Base-by-base conservation (phyloP, 345 rosid genomes). In the Odontarrhena argentea region DNA sequence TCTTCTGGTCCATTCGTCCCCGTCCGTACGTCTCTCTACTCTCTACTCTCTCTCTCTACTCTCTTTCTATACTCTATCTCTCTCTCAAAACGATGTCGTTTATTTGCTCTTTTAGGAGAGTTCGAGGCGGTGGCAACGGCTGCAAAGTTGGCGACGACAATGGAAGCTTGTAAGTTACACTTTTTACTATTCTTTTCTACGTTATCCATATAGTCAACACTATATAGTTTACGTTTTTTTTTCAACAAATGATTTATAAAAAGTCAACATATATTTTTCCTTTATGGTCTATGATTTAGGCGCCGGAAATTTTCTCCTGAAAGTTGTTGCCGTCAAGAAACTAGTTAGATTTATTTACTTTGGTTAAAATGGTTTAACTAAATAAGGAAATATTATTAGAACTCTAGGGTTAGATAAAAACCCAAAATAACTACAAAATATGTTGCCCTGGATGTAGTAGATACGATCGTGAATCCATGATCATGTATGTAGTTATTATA, bases 1-100 rank as follows among this genome's bases (percentile, higher is more conserved):
- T 94, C 79, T 94, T 94, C 87, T 94, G 99, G 99, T 90, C 99
- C 73, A 94, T 94, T 68, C 99, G 99, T 78, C 97, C 99, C 69
- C 96, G 99, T 75, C 96, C 88, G 99, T 94, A 87, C 69, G 68
- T 43, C 10, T 44, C 69, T 63, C 37, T 49, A 18, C 42, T 50
- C 54, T 18, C 47, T 38, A 28, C 15, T 52, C n/a, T n/a, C 14
- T 13, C 45, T 66, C 42, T 25, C 47, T 54, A 14, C 25, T 26
- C 58, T 60, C 28, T 40, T 14, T 43, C 32, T 14, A 11, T 4
- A 18, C 22, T 53, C 14, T 49, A 49, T 44, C 70, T 67, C 63
- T 79, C 69, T 65, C 63, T 67, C 45, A 55, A 74, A 58, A 45
- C 74, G 52, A 26, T 37, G 52, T n/a, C 52, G 48, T 65, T 53